Base-by-base conservation (phyloP, 2,329 filamentous ascomycete genomes). In the Paracoccidioides brasiliensis region DNA sequence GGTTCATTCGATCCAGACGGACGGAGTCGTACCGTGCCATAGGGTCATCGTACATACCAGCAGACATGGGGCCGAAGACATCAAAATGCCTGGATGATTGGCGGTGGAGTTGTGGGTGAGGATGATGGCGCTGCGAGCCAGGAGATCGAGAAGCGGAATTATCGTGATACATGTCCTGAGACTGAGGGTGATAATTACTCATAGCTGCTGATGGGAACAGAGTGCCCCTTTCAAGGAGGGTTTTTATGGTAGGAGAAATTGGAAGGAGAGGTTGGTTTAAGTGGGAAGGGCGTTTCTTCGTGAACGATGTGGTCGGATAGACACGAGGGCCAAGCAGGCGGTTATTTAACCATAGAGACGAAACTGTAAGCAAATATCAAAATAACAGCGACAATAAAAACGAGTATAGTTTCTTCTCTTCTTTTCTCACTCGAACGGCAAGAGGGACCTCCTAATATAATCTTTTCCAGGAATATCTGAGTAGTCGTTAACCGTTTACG, bases 81-180 rank as follows among this genome's bases (percentile, higher is more conserved):
- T 95, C 89, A 68, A 90, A 88, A 62, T 86, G 86, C 63, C 88
- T 81, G 63, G 89, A 90, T 45, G 82, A 76, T 67, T 86, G 84
- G 62, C 86, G 82, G 66, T 85, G 82, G 56, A 86, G 74, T 57
- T 78, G 76, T 76, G 48, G 52, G 30, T 54, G 77, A 4, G 70
- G 72, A 60, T 79, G 80, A 56, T 75, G 77, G 58, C 86, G 86
- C 68, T 86, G 83, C 37, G 85, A 83, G 66, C 81, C 84, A 42
- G 88, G 88, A 60, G 85, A 88, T 66, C 87, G 85, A 68, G 83
- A 84, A 59, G 79, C 71, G 57, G 79, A 72, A 64, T 86, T 86
- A 63, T 88, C 84, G 73, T 86, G 82, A 75, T 88, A 90, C 78
- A 73, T 72, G 55, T 71, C 69, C 58, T 67, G 66, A 41, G 66